Percentiles rank a stretch among this genome's conserved stretches.
These are phyloP conservation scores for Mucor lusitanicus DNA, from an alignment of 371 early-diverging fungal species.

Conservation along the genomic window DNA sequence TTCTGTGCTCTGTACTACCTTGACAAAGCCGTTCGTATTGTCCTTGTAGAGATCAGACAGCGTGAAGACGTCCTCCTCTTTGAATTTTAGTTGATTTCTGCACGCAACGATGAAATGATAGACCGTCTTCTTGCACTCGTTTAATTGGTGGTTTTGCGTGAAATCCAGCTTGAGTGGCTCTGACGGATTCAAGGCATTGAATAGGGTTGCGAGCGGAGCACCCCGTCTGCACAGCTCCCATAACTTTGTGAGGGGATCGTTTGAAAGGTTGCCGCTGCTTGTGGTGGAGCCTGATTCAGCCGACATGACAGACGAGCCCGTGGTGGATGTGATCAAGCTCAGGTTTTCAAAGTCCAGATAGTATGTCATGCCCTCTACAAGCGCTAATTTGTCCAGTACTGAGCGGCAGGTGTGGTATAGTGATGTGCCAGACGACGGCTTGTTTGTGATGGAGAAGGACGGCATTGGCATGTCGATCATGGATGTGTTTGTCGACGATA, in stretches of 20 bases:
- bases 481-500: slow-evolving; percentile 11
- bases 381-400: slow-evolving; percentile 58
- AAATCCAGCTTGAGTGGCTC: slow-evolving; percentile 58
- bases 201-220: slow-evolving; percentile 78
- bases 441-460: slow-evolving; percentile 34
- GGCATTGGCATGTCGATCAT: slow-evolving; percentile 32
- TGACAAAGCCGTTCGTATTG: slow-evolving; percentile 94
- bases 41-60: slow-evolving; percentile 89
- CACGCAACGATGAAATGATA: slow-evolving; percentile 80
- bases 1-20: slow-evolving; percentile 56
- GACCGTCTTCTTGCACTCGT: slow-evolving; percentile 82
- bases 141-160: slow-evolving; percentile 26
- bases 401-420: slow-evolving; percentile 68
- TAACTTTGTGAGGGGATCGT: slow-evolving; percentile 83
- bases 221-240: slow-evolving; percentile 91
- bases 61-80: slow-evolving; percentile 81
- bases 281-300: slow-evolving; percentile 28
- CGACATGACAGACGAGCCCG: slow-evolving; percentile 21
- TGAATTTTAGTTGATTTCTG: slow-evolving; percentile 64
- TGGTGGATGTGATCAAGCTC: slow-evolving; percentile 9
- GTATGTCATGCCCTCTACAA: slow-evolving; percentile 61
- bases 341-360: slow-evolving; percentile 42
- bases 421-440: slow-evolving; percentile 46
- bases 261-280: slow-evolving; percentile 16
- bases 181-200: slow-evolving; percentile 72